Evolutionary conservation across 1,139 yeast genomes (phyloP), one percentile per base, ranked within the genome.

Genomic region (Candida sojae): DNA sequence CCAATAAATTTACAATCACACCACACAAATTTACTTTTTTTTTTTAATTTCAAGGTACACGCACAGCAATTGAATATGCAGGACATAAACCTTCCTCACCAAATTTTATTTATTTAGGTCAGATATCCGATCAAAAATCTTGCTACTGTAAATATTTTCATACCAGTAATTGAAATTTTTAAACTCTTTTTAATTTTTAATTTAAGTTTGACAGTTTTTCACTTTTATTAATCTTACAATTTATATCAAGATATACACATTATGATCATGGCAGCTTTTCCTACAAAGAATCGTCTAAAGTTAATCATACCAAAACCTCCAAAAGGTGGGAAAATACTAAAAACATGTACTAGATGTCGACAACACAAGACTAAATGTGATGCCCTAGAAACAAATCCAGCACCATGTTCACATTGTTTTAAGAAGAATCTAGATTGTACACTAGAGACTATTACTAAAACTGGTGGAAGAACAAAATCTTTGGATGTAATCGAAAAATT

Each of bases 321-420:
- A 28, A 50, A 47, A 23, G 61, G 63, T 21, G 51, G 50, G 10
- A 67, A 62, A 49, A 57, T 67, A n/a, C 68, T 84, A 50, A 82
- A 82, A 55, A 79, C 87, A 10, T 84, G 90, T 60, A 70, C 77
- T 4, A 66, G 86, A 39, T 84, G 90, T 61, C 72, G 89, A 41
- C 79, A 79, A 57, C 86, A 83, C 56, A 84, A 84, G 62, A 83
- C 84, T 25, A 80, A 77, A 55, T 84, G 89, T 63, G 85, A 84
- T 58, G 86, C 86, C 10, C 57, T 64, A 7, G 57, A 60, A 21
- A 75, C 80, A 25, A 65, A 71, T 40, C 88, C 89, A 2, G 59
- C 64, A 29, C 80, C 87, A 0, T 84, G 90, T 58, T 63, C 84
- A 4, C 76, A 80, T 29, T 84, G 90, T 61, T 55, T 69, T 11